These are phyloP conservation scores for Phytophthora syringae DNA, from an alignment of 352 stramenopile genomes.

Conservation along the genomic window DNA sequence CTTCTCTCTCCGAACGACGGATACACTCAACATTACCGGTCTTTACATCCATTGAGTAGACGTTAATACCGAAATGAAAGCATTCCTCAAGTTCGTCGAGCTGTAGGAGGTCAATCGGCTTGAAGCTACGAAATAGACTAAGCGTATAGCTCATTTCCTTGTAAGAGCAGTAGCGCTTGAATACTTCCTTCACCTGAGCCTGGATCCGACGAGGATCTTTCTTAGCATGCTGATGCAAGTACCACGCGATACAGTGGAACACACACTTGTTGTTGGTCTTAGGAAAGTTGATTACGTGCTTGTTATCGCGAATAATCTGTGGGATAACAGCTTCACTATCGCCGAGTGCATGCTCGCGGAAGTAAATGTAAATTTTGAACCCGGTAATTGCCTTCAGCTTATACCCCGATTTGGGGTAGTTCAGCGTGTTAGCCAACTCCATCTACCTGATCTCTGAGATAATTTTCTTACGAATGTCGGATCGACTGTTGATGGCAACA, in stretches of 20 bases:
- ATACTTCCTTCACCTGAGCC: too few relatives aligned
- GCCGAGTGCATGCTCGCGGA: too few relatives aligned
- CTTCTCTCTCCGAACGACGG: too few relatives aligned
- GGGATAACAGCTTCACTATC: slow-evolving; percentile 1
- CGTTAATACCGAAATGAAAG: too few relatives aligned
- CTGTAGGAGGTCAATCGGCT: slow-evolving; percentile 14
- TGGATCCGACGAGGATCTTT: too few relatives aligned
- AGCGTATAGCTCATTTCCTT: slow-evolving; percentile 1
- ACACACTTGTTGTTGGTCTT: background rate
- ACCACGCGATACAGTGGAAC: too few relatives aligned
- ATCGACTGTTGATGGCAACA: slow-evolving; percentile 27
- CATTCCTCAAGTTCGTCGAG: too few relatives aligned
- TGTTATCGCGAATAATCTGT: slow-evolving; percentile 5
- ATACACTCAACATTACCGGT: too few relatives aligned
- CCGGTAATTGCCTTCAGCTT: slow-evolving; percentile 19
- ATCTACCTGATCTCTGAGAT: slow-evolving; percentile 19
- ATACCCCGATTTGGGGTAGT: slow-evolving; percentile 17
- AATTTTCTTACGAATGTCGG: slow-evolving; percentile 23
- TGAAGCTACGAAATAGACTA: background rate
- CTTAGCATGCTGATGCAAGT: too few relatives aligned
- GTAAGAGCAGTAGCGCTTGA: too few relatives aligned
- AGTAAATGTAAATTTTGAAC: too few relatives aligned
- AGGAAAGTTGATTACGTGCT: background rate
- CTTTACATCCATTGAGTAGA: too few relatives aligned
- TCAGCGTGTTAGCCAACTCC: slow-evolving; percentile 27